Evolutionary conservation across 768 basidiomycete genomes (phyloP).

Genomic region (Fibroporia radiculosa): DNA sequence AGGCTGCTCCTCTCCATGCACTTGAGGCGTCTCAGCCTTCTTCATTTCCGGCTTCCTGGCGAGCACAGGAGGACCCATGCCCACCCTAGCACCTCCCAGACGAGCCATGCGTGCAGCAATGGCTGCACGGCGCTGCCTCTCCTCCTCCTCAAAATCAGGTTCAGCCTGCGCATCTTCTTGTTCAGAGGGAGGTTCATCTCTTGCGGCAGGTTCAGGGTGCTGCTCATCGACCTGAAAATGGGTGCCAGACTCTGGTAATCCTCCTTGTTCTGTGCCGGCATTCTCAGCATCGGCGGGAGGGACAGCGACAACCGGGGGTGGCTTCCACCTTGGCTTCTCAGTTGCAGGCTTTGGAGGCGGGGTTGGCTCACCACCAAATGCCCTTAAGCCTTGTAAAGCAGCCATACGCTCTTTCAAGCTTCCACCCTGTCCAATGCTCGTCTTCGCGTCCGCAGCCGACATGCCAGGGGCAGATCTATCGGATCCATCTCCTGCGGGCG

Average conservation of each 20-base stretch:
- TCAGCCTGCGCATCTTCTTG: constrained; percentile 24
- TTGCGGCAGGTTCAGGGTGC: constrained; percentile 11
- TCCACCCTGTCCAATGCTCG: constrained; percentile 71
- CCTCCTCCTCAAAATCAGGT: constrained; percentile 58
- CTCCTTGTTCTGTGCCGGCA: background rate
- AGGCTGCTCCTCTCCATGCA: constrained; percentile 18
- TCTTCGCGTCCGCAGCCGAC: constrained; percentile 84
- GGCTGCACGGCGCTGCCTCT: constrained; percentile 72
- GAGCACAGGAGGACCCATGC: constrained; percentile 65
- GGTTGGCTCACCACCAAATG: constrained; percentile 46
- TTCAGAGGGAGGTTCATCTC: constrained; percentile 22
- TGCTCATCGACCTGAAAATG: too few species aligned
- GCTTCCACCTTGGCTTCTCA: constrained; percentile 83
- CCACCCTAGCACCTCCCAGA: constrained; percentile 77
- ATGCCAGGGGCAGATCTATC: constrained; percentile 35
- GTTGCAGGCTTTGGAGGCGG: constrained; percentile 53
- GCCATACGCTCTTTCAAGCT: constrained; percentile 95
- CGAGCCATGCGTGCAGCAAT: constrained; percentile 92
- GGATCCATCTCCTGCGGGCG: constrained; percentile 11
- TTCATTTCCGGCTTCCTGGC: constrained; percentile 42
- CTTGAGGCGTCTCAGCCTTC: constrained; percentile 22
- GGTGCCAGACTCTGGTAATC: too few species aligned
- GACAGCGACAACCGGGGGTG: constrained; percentile 41
- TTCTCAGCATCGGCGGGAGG: constrained; percentile 13
- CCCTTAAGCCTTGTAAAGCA: constrained; percentile 78